A percentile compares a stretch with the other conserved stretches of the same genome.
phyloP scores from a whole-genome alignment of 331 rosid species.

The Arachis monticola region DNA sequence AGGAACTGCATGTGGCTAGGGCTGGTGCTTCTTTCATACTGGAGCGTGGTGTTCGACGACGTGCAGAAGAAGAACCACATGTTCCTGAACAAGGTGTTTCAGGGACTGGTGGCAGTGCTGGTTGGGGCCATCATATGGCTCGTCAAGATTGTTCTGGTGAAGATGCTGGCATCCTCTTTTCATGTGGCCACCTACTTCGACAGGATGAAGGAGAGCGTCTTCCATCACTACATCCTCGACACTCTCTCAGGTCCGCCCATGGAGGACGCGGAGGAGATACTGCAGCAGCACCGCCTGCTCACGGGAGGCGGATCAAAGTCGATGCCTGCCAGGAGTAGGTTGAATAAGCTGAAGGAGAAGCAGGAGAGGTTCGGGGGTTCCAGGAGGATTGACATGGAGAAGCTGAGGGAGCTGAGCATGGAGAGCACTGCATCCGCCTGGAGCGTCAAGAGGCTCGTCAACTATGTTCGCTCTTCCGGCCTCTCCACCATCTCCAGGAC shows the following conservation, averaged over 20 bases:
- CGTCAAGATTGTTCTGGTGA: slow-evolving; percentile 52
- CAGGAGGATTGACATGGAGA: slow-evolving; percentile 57
- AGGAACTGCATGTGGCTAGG: slow-evolving; percentile 57
- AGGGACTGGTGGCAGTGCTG: slow-evolving; percentile 50
- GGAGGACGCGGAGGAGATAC: slow-evolving; percentile 31
- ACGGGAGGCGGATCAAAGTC: too few species aligned
- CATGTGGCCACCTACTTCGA: slow-evolving; percentile 61
- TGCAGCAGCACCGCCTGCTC: not conserved
- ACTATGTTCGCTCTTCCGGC: slow-evolving; percentile 49
- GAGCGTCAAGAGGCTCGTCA: slow-evolving; percentile 61
- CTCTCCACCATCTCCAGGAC: slow-evolving; percentile 53
- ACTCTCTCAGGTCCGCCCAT: slow-evolving; percentile 47
- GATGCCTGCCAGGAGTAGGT: slow-evolving; percentile 40
- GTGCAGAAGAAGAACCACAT: slow-evolving; percentile 47
- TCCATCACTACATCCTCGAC: slow-evolving; percentile 55
- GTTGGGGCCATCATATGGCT: slow-evolving; percentile 54
- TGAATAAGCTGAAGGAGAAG: slow-evolving; percentile 18
- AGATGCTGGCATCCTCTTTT: slow-evolving; percentile 53
- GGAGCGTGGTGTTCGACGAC: slow-evolving; percentile 50
- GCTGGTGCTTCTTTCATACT: slow-evolving; percentile 47
- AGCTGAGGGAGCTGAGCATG: slow-evolving; percentile 53
- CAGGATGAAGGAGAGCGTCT: slow-evolving; percentile 62
- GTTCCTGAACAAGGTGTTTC: slow-evolving; percentile 49
- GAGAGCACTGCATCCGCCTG: slow-evolving; percentile 45
- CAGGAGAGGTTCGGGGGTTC: slow-evolving; percentile 42